Conservation (phyloP, 805 yeast species). For the Starmera caribaea region DNA sequence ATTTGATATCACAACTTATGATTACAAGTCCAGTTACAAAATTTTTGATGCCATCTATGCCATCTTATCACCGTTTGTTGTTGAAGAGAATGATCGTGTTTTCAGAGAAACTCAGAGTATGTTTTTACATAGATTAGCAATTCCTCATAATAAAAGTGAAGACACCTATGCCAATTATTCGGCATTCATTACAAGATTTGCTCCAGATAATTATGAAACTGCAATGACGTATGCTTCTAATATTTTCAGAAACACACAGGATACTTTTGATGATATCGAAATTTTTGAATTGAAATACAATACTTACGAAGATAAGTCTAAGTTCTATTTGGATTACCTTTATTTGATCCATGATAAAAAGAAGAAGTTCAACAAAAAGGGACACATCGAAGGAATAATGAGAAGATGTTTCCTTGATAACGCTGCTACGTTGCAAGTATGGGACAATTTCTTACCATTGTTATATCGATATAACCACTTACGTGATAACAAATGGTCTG, state of each 20-base stretch:
- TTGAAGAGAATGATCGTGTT: constrained; percentile 1
- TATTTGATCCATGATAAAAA: too few relatives aligned
- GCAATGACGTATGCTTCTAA: constrained; percentile 29
- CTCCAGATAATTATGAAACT: constrained; percentile 21
- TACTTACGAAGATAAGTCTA: not conserved
- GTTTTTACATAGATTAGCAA: constrained; percentile 21
- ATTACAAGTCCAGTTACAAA: too few relatives aligned
- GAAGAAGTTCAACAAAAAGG: too few relatives aligned
- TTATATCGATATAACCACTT: too few relatives aligned
- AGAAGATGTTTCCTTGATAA: too few relatives aligned
- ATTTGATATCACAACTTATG: too few relatives aligned
- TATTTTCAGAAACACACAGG: constrained; percentile 22
- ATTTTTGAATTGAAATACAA: constrained; percentile 20
- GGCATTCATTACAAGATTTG: constrained; percentile 25
- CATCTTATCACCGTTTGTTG: too few relatives aligned
- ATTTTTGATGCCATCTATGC: too few relatives aligned
- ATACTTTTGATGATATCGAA: constrained; percentile 24
- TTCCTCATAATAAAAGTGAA: constrained; percentile 33
- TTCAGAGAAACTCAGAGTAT: not conserved
- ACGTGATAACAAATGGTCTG: too few relatives aligned
- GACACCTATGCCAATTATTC: constrained; percentile 32
- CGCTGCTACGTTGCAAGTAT: too few relatives aligned
- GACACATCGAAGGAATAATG: too few relatives aligned
- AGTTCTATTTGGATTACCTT: constrained; percentile 24
- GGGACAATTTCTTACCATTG: too few relatives aligned